phyloP scores from a whole-genome alignment of 2,329 filamentous ascomycete species.

The Decorospora gaudefroyi region DNA sequence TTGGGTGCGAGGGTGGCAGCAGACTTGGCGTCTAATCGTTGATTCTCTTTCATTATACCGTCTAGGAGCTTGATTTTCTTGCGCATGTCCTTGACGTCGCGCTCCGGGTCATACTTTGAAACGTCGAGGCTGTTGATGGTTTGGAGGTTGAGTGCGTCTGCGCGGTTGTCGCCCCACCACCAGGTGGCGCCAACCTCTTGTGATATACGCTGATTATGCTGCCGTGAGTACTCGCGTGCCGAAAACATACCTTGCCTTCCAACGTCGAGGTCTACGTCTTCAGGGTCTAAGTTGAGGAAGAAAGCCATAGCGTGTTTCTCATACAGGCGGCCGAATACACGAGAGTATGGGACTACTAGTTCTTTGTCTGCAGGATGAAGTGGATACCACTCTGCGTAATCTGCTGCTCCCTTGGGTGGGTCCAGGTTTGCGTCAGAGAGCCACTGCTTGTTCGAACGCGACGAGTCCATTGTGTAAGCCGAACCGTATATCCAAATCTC shows the following conservation, averaged over 20 bases:
- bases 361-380: constrained; percentile 50
- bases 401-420: constrained; percentile 31
- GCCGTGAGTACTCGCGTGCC: constrained; percentile 54
- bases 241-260: constrained; percentile 55
- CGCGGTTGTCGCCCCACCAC: constrained; percentile 63
- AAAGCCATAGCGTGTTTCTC: constrained; percentile 56
- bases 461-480: constrained; percentile 51
- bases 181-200: constrained; percentile 49
- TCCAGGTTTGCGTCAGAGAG: constrained; percentile 15
- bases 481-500: constrained; percentile 56
- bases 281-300: constrained; percentile 47
- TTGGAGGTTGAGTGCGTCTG: constrained; percentile 60
- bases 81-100: constrained; percentile 55
- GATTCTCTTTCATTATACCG: constrained; percentile 23
- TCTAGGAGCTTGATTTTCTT: constrained; percentile 54
- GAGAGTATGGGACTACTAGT: constrained; percentile 56
- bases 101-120: constrained; percentile 51
- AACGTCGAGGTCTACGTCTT: constrained; percentile 38
- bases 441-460: constrained; percentile 38
- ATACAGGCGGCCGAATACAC: constrained; percentile 60
- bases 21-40: neutral
- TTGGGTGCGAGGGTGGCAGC: neutral
- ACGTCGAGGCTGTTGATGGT: constrained; percentile 60
- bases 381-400: constrained; percentile 59
- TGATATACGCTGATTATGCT: constrained; percentile 56